phyloP scores from a whole-genome alignment of 2,329 filamentous ascomycete genomes.

The Fusarium sp. region DNA sequence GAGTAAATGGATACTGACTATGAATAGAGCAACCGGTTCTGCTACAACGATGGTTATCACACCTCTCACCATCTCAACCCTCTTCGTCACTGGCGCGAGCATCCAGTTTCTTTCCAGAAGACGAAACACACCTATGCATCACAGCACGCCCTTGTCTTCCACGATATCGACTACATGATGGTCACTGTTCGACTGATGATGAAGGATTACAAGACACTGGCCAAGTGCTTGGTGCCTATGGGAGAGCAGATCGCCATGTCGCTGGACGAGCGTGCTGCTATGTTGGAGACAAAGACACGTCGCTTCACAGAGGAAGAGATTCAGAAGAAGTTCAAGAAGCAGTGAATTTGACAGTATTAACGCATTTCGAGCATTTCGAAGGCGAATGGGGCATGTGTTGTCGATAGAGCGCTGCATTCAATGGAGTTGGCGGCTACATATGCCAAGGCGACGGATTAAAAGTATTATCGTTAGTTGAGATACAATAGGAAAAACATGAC shows the following conservation, averaged over 20 bases:
- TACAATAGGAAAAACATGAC: background rate
- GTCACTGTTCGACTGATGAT: slow-evolving; percentile 74
- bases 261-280: slow-evolving; percentile 53
- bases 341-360: no score
- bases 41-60: slow-evolving; percentile 86
- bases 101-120: slow-evolving; percentile 77
- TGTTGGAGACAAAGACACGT: slow-evolving; percentile 38
- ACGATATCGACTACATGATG: slow-evolving; percentile 84
- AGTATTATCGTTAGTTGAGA: background rate
- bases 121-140: slow-evolving; percentile 73
- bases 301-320: slow-evolving; percentile 41
- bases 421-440: background rate
- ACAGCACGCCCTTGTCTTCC: slow-evolving; percentile 78
- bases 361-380: background rate
- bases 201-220: slow-evolving; percentile 77
- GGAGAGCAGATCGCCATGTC: slow-evolving; percentile 75
- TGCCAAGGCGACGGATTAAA: background rate
- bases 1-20: background rate
- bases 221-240: slow-evolving; percentile 77
- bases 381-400: background rate
- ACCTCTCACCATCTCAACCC: slow-evolving; percentile 85
- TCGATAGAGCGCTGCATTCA: background rate
- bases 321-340: slow-evolving; percentile 31
- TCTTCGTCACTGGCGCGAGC: slow-evolving; percentile 82
- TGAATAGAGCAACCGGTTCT: slow-evolving; percentile 78